These are phyloP conservation scores for Sextonia rubra DNA, from an alignment of 164 flowering plant species.

Conservation along the genomic window DNA sequence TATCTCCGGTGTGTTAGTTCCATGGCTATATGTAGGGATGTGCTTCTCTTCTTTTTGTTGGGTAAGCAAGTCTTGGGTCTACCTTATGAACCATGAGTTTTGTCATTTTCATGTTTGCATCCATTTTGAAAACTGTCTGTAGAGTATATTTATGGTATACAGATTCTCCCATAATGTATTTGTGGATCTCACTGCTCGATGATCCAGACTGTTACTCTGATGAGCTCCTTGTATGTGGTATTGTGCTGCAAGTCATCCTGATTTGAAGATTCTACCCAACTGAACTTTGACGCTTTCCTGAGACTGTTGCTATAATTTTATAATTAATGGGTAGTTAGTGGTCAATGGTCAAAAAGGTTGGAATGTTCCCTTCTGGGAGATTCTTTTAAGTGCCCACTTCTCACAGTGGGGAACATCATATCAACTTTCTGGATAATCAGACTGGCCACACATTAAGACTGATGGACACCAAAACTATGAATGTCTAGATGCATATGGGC, in stretches of 20 bases:
- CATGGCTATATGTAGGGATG: constrained; percentile 94
- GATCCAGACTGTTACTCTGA: background rate
- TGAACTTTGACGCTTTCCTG: background rate
- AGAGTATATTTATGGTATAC: background rate
- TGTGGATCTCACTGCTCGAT: background rate
- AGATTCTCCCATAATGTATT: background rate
- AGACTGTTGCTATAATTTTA: no score
- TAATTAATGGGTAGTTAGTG: background rate
- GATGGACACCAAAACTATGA: background rate
- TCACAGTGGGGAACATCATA: background rate
- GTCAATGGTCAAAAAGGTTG: background rate
- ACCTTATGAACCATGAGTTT: background rate
- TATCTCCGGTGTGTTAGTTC: constrained; percentile 86
- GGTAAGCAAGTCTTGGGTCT: constrained; percentile 54
- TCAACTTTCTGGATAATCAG: background rate
- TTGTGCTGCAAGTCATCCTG: background rate
- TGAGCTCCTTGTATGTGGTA: background rate
- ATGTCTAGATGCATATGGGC: background rate
- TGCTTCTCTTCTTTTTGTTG: constrained; percentile 96
- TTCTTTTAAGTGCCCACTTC: background rate
- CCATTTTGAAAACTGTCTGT: background rate
- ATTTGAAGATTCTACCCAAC: background rate
- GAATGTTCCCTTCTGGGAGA: background rate
- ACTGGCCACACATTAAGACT: background rate
- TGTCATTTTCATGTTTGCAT: background rate